phyloP scores from a whole-genome alignment of 352 stramenopile genomes.

The Phytopythium ostracodes region DNA sequence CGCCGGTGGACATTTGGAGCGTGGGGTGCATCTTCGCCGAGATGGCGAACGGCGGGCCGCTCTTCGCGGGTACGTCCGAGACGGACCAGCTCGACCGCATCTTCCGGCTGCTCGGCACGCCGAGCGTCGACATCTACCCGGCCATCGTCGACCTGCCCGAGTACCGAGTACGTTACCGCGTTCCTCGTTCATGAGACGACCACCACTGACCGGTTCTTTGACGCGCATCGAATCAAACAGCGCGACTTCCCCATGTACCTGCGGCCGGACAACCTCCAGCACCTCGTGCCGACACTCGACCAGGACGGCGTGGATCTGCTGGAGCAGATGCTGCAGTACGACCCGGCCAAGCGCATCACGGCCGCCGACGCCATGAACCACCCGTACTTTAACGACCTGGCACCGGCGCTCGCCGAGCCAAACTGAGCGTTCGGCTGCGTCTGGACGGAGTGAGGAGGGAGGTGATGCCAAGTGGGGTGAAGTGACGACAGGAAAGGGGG shows the following conservation, averaged over 20 bases:
- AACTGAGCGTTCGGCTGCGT: constrained; percentile 27
- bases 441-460: too few species aligned
- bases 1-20: constrained; percentile 99
- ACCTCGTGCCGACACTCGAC: constrained; percentile 91
- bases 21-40: constrained; percentile 99
- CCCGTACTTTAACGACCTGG: constrained; percentile 95
- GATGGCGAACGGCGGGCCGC: constrained; percentile 90
- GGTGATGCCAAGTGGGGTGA: not conserved
- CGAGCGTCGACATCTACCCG: constrained; percentile 92
- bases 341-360: constrained; percentile 90
- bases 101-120: constrained; percentile 96
- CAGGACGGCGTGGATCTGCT: constrained; percentile 91
- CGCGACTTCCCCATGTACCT: constrained; percentile 92
- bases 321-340: constrained; percentile 87
- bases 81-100: constrained; percentile 97
- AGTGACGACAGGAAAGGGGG: not conserved
- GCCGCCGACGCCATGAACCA: constrained; percentile 95
- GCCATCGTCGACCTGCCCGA: constrained; percentile 96
- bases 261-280: constrained; percentile 78
- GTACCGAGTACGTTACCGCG: constrained; percentile 76
- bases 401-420: constrained; percentile 62
- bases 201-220: not conserved
- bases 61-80: constrained; percentile 97
- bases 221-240: constrained; percentile 23
- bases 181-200: not conserved